Evolutionary conservation across 192 early-diverging fungal species (phyloP).

Genomic region (Dissophora globulifera): DNA sequence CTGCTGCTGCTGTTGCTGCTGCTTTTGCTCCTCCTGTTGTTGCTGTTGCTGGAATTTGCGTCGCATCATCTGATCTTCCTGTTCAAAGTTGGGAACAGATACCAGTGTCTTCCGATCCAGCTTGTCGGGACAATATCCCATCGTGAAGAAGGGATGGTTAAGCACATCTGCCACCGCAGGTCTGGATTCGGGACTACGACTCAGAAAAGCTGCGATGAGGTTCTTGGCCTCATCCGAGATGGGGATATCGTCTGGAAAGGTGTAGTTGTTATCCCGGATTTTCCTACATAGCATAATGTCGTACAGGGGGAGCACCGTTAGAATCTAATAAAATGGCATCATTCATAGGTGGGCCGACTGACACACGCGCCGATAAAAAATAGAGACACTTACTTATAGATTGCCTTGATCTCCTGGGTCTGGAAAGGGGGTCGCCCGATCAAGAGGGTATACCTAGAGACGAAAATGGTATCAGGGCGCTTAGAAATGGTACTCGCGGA

Average conservation of each 20-base stretch:
- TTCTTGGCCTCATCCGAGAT: slow-evolving; percentile 71
- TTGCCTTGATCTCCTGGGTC: slow-evolving; percentile 75
- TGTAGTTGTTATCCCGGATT: slow-evolving; percentile 67
- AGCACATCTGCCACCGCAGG: slow-evolving; percentile 47
- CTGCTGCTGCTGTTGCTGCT: no score
- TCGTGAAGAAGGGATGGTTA: slow-evolving; percentile 50
- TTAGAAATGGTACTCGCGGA: no score
- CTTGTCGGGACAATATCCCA: slow-evolving; percentile 27
- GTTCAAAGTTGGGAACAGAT: slow-evolving; percentile 24
- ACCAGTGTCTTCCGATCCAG: slow-evolving; percentile 12
- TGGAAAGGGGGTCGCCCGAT: slow-evolving; percentile 93
- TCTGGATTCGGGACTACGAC: slow-evolving; percentile 51
- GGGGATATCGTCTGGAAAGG: slow-evolving; percentile 73
- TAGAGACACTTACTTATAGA: slow-evolving; percentile 73
- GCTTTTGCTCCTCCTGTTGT: slow-evolving; percentile 25
- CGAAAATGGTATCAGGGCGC: no score
- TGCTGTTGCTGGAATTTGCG: slow-evolving; percentile 11
- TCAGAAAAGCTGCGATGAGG: slow-evolving; percentile 77
- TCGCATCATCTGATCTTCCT: slow-evolving; percentile 11
- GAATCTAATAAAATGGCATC: no score
- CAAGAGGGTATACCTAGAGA: slow-evolving; percentile 81
- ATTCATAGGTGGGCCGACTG: background rate
- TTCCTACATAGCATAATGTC: slow-evolving; percentile 35
- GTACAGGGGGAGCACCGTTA: no score
- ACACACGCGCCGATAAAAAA: no score